Evolutionary conservation across 805 yeast genomes (phyloP), one percentile per base, ranked within the genome.

Genomic region (Huiozyma naganishii): DNA sequence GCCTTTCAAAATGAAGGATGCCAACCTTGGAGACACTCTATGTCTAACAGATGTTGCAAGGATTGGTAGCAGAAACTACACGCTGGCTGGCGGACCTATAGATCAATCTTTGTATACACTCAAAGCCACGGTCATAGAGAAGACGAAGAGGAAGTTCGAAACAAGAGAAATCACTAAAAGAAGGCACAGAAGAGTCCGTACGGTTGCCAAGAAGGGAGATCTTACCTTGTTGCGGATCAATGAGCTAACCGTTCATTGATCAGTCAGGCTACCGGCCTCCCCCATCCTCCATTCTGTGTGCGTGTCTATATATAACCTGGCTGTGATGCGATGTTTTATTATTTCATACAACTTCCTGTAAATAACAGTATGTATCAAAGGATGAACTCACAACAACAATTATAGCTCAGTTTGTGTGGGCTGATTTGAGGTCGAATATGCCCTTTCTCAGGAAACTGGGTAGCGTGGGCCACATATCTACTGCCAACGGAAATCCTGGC

Each of bases 11-110:
- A 59, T 92, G 69, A 81, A 79, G 54, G 75, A 77, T 43, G 92
- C 82, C 8, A 72, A 79, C 42, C 80, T 90, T 4, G 98, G 99
- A 13, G 96, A 89, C 62, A 70, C 71, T n/a, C 68, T 92, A 41
- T 66, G 71, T 40, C 73, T 92, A 58, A 77, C 76, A 48, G 80
- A 87, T 53, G 88, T 90, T 32, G 75, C 81, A 11, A 79, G 87
- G 8, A 64, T 92, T 29, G 98, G 98, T 2, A 80, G 94, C 7
- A 79, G 95, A 40, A 82, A 86, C 58, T 83, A 75, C 67, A 87
- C 88, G 9, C 72, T 75, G 45, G 70, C 74, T 42, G 79, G 76
- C 40, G 65, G 69, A 41, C 72, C 77, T 17, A 67, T 82, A 41
- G 76, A 76, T 50, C 70, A 76, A 10, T 52, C 66, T 1, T 61